Conservation (phyloP, 1,284 basidiomycete genomes). For the Tilletia walkeri region DNA sequence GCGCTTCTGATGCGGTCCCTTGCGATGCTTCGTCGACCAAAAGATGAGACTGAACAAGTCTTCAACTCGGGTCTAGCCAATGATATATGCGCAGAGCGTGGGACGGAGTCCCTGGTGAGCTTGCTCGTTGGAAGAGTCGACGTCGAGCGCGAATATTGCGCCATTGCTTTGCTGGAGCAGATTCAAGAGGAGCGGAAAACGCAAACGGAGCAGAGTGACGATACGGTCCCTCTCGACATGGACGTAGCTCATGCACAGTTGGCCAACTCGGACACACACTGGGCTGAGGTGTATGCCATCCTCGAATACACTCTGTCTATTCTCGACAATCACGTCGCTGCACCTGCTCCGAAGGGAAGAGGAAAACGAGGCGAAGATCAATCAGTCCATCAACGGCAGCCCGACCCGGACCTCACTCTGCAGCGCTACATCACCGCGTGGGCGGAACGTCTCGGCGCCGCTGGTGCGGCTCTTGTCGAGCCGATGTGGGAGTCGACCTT, state of each 20-base stretch:
- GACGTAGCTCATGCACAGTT: conserved; percentile 27
- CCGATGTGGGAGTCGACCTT: conserved; percentile 41
- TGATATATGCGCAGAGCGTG: conserved; percentile 27
- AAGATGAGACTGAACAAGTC: conserved; percentile 36
- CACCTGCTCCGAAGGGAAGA: background rate
- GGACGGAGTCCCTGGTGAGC: conserved; percentile 28
- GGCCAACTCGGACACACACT: conserved; percentile 40
- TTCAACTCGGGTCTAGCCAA: conserved; percentile 30
- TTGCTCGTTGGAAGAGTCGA: conserved; percentile 47
- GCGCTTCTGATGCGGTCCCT: background rate
- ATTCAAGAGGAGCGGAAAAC: background rate
- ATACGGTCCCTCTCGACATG: conserved; percentile 22
- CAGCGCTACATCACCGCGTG: conserved; percentile 41
- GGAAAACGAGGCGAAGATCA: conserved; percentile 16
- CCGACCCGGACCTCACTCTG: conserved; percentile 29
- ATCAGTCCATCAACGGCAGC: conserved; percentile 20
- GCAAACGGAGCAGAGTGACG: background rate
- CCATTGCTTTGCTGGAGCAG: conserved; percentile 24
- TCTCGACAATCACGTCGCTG: background rate
- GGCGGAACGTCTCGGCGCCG: conserved; percentile 39
- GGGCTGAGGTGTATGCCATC: conserved; percentile 46
- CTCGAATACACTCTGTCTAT: conserved; percentile 33
- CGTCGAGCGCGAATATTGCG: conserved; percentile 41
- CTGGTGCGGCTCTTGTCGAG: conserved; percentile 41
- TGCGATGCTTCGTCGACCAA: conserved; percentile 24